A percentile compares a stretch with the other conserved stretches of the same genome.
Conservation (phyloP, 768 basidiomycete genomes). For the Lactifluus subvellereus region DNA sequence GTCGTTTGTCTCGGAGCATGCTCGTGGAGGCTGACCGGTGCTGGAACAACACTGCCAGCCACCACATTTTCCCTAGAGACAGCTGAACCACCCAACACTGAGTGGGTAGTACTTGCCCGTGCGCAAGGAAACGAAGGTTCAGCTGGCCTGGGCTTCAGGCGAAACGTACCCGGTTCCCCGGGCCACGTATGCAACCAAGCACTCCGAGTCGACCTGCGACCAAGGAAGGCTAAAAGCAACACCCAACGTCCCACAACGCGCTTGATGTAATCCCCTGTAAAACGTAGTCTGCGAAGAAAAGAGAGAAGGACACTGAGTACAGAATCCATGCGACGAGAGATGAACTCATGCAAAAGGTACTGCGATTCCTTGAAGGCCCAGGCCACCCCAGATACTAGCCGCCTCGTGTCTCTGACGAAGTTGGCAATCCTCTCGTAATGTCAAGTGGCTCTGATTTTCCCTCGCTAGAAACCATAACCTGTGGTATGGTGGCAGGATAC, state of each 20-base stretch:
- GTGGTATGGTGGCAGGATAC: too few species aligned
- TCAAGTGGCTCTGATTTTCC: too few species aligned
- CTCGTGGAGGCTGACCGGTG: slow-evolving; percentile 8
- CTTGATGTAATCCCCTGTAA: background rate
- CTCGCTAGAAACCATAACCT: too few species aligned
- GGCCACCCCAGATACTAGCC: too few species aligned
- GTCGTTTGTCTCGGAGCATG: background rate
- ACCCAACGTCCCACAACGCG: background rate
- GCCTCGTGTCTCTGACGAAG: too few species aligned
- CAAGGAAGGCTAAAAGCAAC: background rate
- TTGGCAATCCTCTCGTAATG: too few species aligned
- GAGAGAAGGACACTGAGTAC: slow-evolving; percentile 1
- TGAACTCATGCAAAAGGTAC: background rate
- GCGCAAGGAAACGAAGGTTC: background rate
- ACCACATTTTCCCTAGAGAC: background rate
- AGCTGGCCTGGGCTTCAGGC: background rate
- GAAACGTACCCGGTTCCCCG: background rate
- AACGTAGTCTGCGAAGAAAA: background rate
- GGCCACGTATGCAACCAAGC: background rate
- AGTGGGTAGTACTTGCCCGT: background rate
- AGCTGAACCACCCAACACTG: background rate
- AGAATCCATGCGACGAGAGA: background rate
- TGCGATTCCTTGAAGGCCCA: background rate
- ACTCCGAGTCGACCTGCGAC: too few species aligned
- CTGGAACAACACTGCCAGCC: slow-evolving; percentile 5